phyloP scores from a whole-genome alignment of 1,139 yeast genomes.

The Suhomyces panamericanus region DNA sequence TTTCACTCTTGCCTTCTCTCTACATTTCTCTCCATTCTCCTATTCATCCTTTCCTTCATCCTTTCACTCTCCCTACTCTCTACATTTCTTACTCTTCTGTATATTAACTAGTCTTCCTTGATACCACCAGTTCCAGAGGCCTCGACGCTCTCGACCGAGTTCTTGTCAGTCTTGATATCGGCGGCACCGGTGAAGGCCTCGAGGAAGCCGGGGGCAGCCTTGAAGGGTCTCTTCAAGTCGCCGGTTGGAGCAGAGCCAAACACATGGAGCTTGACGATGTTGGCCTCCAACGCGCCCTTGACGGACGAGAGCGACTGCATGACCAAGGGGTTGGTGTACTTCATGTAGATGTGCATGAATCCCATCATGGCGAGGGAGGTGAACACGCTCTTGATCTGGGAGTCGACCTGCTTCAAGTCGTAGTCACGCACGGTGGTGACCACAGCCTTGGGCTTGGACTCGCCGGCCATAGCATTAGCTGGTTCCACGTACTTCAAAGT shows the following conservation, averaged over 20 bases:
- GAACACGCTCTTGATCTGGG: slow-evolving; percentile 78
- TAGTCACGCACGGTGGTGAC: slow-evolving; percentile 94
- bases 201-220: slow-evolving; percentile 79
- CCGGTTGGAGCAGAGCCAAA: slow-evolving; percentile 85
- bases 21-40: no score
- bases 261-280: slow-evolving; percentile 88
- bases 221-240: slow-evolving; percentile 96
- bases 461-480: slow-evolving; percentile 77
- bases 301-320: slow-evolving; percentile 92
- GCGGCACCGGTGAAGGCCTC: slow-evolving; percentile 59
- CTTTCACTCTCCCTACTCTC: neutral
- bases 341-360: slow-evolving; percentile 97
- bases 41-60: no score
- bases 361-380: slow-evolving; percentile 97
- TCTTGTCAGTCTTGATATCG: slow-evolving; percentile 77
- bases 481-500: slow-evolving; percentile 90
- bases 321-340: slow-evolving; percentile 94
- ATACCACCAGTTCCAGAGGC: slow-evolving; percentile 85
- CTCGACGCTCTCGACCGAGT: slow-evolving; percentile 83
- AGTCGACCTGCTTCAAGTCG: slow-evolving; percentile 82
- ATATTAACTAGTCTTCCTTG: slow-evolving; percentile 68
- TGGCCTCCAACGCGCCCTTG: slow-evolving; percentile 86
- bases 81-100: neutral
- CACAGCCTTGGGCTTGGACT: slow-evolving; percentile 67
- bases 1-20: no score